Evolutionary conservation across 2,329 filamentous ascomycete genomes (phyloP), one percentile per base, ranked within the genome.

Genomic region (Juglanconis oblonga): DNA sequence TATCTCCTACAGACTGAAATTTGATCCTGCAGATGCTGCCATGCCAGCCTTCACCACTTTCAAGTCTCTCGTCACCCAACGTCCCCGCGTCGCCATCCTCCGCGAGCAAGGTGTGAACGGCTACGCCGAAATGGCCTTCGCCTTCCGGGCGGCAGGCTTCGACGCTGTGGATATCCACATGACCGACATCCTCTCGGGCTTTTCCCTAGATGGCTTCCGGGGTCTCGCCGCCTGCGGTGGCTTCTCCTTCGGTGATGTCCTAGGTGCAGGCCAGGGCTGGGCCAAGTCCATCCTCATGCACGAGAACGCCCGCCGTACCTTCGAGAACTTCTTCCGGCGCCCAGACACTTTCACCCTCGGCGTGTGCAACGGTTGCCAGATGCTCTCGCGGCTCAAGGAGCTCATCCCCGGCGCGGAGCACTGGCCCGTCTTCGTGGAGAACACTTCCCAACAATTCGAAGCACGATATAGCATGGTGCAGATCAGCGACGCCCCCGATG

Each of bases 331-430:
- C 83, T 98, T 98, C 78, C 83, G 87, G 66, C 86, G 95, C 35
- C 84, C 87, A 4, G 92, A 97, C 71, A 98, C 95, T 0, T 98
- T 99, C 74, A 82, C 92, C 0, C 83, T 99, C 1, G 95, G 95
- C 67, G 92, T 98, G 38, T 98, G 95, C 83, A 99, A 99, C 73
- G 95, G 95, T 54, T 98, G 95, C 72, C 95, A 99, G 75, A 96
- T 98, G 86, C 80, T 98, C 45, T 90, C 89, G 5, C 87, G 92
- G 54, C 79, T 96, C 75, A 91, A 91, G 70, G 86, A 89, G 62
- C 79, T 97, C 56, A 96, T 97, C 64, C 93, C 92, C 1, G 93
- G 92, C n/a, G 86, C 92, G 0, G 79, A 84, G 65, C 77, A 84
- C 68, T 97, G 93, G 92, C 93, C 92, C 3, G 89, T 84, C 31